Percentiles rank a stretch among this genome's conserved stretches.
Conservation (phyloP, 2,329 filamentous ascomycete species). For the Xylariaceae sp. region DNA sequence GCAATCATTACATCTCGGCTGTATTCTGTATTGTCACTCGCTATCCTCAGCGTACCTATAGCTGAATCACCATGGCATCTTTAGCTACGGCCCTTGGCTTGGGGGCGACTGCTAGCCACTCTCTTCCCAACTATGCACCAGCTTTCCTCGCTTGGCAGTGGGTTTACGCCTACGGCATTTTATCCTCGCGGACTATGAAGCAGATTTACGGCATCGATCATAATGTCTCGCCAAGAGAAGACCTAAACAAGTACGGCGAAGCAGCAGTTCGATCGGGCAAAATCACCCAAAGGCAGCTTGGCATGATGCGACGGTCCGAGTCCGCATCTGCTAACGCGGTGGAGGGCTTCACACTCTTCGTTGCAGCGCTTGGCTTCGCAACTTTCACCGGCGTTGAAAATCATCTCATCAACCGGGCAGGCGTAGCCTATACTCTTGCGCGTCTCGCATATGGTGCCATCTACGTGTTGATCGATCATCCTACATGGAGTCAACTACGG, state of each 20-base stretch:
- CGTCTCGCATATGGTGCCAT: conserved; percentile 37
- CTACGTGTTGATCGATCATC: conserved; percentile 38
- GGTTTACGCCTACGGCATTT: conserved; percentile 40
- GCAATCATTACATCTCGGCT: no score
- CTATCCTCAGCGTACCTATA: no score
- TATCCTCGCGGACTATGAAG: conserved; percentile 42
- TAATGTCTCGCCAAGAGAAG: conserved; percentile 42
- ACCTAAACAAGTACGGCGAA: conserved; percentile 42
- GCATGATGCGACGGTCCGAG: conserved; percentile 41
- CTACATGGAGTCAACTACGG: conserved; percentile 32
- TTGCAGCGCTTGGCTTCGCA: conserved; percentile 35
- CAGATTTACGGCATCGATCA: conserved; percentile 42
- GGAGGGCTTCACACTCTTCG: conserved; percentile 38
- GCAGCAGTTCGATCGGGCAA: conserved; percentile 40
- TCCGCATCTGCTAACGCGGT: conserved; percentile 44
- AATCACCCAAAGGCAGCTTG: conserved; percentile 38
- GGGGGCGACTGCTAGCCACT: conserved; percentile 12
- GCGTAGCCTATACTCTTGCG: conserved; percentile 37
- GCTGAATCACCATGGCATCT: conserved; percentile 11
- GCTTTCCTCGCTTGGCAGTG: conserved; percentile 37
- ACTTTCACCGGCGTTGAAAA: conserved; percentile 35
- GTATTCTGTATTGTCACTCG: no score
- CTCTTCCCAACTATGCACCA: conserved; percentile 21
- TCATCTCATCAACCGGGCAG: conserved; percentile 35
- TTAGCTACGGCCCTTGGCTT: conserved; percentile 27